Evolutionary conservation across 1,284 basidiomycete genomes (phyloP), one percentile per base, ranked within the genome.

Genomic region (Pascua guehoae): DNA sequence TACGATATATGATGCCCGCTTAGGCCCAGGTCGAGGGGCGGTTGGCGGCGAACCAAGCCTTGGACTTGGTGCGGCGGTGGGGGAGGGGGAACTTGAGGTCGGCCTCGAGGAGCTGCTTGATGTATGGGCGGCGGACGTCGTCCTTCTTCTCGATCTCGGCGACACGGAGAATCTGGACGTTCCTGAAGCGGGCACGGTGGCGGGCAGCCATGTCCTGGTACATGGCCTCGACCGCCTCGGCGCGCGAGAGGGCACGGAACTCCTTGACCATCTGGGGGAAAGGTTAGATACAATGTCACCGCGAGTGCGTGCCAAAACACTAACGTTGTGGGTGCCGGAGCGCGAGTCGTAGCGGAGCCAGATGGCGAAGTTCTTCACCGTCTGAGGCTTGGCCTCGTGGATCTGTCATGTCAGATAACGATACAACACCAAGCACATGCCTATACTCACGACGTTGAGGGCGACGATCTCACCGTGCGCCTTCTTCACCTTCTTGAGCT

Each of bases 161-260:
- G 60, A 78, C 77, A 64, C 74, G 72, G 68, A 78, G 73, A 71
- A 78, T 78, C 70, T 78, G 71, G 80, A 98, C 95, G 55, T 91
- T 97, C 80, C 95, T 86, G 87, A 98, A 98, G 76, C 96, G 91
- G 67, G 95, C 95, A 82, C 95, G 92, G 82, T 98, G 96, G 69
- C 94, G 86, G 65, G 95, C 93, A 73, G 96, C 92, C 95, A 98
- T 98, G 82, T 98, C 95, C 82, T 98, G 95, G 86, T 98, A 98
- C 79, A 98, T 83, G 70, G 87, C 83, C 84, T 91, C 93, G 76
- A 98, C 96, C 63, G 96, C 95, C 78, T 92, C 94, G 61, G 91
- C 88, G 68, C 96, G 88, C 70, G 85, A 85, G 68, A 98, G 86
- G 69, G 96, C 95, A 75, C 94, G 91, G 89, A 91, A 98, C 84